Evolutionary conservation across 768 basidiomycete genomes (phyloP).

Genomic region (Clavaria fumosa): DNA sequence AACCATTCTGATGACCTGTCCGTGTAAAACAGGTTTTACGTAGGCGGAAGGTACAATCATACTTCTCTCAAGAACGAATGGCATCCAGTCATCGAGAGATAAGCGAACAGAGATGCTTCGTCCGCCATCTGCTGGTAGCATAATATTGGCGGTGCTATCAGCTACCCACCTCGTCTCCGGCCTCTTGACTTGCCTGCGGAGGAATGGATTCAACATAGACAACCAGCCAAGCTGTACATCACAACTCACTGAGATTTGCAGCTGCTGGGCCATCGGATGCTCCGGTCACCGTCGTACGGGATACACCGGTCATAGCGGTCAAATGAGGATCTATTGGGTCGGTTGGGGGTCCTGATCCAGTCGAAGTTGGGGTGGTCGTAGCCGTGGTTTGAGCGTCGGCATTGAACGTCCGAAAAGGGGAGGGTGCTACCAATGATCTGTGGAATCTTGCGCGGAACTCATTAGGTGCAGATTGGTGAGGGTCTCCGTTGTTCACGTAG

Average conservation of each 20-base stretch:
- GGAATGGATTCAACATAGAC: slow-evolving; percentile 9
- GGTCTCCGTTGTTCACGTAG: slow-evolving; percentile 9
- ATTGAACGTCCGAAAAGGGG: slow-evolving; percentile 33
- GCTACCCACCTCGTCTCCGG: slow-evolving; percentile 5
- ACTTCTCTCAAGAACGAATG: too few relatives aligned
- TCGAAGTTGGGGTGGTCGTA: slow-evolving; percentile 17
- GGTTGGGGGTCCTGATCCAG: slow-evolving; percentile 14
- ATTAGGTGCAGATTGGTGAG: slow-evolving; percentile 18
- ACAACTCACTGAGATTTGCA: slow-evolving; percentile 8
- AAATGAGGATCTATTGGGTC: slow-evolving; percentile 26
- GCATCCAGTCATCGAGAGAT: too few relatives aligned
- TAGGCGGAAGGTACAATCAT: too few relatives aligned
- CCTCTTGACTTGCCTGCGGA: slow-evolving; percentile 7
- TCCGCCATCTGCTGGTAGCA: too few relatives aligned
- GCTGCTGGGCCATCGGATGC: slow-evolving; percentile 1
- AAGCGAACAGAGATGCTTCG: too few relatives aligned
- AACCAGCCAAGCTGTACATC: slow-evolving; percentile 1
- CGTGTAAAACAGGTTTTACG: too few relatives aligned
- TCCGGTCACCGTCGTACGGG: background rate
- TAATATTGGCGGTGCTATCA: too few relatives aligned
- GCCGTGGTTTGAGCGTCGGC: slow-evolving; percentile 8
- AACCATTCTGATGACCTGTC: too few relatives aligned
- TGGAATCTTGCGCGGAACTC: slow-evolving; percentile 58
- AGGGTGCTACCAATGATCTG: slow-evolving; percentile 40
- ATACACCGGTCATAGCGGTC: slow-evolving; percentile 4